These are phyloP conservation scores for Carex kokanica DNA, from an alignment of 176 grass and related monocot species.

Conservation along the genomic window DNA sequence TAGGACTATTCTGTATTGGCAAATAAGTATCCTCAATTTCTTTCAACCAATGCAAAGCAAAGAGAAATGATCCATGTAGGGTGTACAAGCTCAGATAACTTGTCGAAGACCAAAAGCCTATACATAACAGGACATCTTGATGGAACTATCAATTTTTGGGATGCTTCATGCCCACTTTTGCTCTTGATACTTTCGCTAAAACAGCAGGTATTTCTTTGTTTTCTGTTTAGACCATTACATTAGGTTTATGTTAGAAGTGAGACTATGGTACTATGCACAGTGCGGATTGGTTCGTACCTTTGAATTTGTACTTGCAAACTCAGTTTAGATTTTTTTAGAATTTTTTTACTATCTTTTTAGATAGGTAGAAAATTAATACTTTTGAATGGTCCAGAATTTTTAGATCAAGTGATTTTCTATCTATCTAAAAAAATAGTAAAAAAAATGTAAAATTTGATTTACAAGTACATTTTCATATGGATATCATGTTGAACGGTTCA, in stretches of 20 bases:
- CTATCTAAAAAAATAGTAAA: too few species aligned
- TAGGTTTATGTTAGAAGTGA: not conserved
- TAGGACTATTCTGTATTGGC: slow-evolving; percentile 58
- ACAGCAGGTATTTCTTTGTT: slow-evolving; percentile 45
- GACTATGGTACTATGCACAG: too few species aligned
- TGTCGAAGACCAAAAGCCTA: slow-evolving; percentile 65
- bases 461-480: too few species aligned
- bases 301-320: too few species aligned
- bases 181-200: slow-evolving; percentile 74
- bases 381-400: too few species aligned
- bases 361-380: too few species aligned
- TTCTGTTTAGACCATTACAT: not conserved
- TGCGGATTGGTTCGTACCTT: too few species aligned
- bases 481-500: too few species aligned
- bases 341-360: too few species aligned
- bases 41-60: slow-evolving; percentile 63
- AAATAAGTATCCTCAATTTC: slow-evolving; percentile 59
- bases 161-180: slow-evolving; percentile 82
- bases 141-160: slow-evolving; percentile 91
- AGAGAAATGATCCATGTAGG: slow-evolving; percentile 41
- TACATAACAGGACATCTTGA: slow-evolving; percentile 88
- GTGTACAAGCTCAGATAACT: slow-evolving; percentile 36
- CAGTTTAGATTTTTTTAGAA: too few species aligned
- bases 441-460: too few species aligned
- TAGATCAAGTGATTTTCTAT: too few species aligned